These are phyloP conservation scores for Porcisia hertigi DNA, from an alignment of 208 protist genomes.

Conservation along the genomic window DNA sequence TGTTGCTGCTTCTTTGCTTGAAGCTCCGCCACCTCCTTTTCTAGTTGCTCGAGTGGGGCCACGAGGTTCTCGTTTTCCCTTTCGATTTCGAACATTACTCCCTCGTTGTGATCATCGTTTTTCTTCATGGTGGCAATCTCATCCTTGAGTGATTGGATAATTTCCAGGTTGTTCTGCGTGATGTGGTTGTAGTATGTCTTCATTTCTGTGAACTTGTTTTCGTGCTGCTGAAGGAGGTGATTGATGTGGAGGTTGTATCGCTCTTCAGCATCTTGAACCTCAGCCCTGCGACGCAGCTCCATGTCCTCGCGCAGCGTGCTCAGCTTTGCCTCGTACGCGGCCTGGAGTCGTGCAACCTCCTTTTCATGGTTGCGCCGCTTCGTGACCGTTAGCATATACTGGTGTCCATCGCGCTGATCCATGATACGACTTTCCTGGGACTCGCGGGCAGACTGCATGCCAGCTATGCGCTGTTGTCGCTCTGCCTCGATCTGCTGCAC, in stretches of 20 bases:
- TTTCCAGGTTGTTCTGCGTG: conserved; percentile 97
- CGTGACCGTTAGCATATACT: conserved; percentile 87
- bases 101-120: conserved; percentile 95
- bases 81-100: conserved; percentile 97
- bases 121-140: conserved; percentile 95
- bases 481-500: conserved; percentile 78
- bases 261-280: conserved; percentile 96
- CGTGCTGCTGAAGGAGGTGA: conserved; percentile 95
- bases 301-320: conserved; percentile 86
- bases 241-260: conserved; percentile 96
- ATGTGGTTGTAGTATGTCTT: conserved; percentile 98
- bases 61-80: conserved; percentile 95
- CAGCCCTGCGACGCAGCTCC: conserved; percentile 91
- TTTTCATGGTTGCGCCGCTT: conserved; percentile 90
- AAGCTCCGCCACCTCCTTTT: conserved; percentile 90
- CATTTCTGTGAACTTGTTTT: conserved; percentile 95
- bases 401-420: conserved; percentile 85
- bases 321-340: conserved; percentile 92
- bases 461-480: conserved; percentile 49
- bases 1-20: conserved; percentile 92
- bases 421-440: conserved; percentile 81
- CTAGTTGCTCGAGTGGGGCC: conserved; percentile 92
- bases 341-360: conserved; percentile 80
- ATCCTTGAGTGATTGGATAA: conserved; percentile 97
- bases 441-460: conserved; percentile 65